Conservation (phyloP, 2,329 filamentous ascomycete species). For the Colletotrichum costaricense region DNA sequence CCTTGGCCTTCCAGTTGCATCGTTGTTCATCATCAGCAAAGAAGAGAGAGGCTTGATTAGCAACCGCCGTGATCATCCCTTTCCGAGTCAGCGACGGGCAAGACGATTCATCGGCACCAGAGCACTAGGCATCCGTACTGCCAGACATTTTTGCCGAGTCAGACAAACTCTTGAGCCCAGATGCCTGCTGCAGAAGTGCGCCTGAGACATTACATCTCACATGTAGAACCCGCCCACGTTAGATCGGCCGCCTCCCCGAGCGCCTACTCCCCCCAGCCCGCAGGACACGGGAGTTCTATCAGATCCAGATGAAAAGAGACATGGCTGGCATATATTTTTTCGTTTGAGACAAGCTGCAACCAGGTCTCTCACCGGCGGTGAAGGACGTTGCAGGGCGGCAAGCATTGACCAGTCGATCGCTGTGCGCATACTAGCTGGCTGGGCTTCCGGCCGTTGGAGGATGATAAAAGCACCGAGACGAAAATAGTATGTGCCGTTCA, state of each 20-base stretch:
- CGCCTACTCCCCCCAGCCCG: background rate
- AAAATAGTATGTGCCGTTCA: background rate
- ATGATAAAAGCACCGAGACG: background rate
- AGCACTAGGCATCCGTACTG: background rate
- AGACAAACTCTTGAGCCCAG: background rate
- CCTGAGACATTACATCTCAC: slow-evolving; percentile 13
- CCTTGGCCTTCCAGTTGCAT: background rate
- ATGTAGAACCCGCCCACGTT: background rate
- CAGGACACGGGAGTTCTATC: background rate
- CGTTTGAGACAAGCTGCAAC: background rate
- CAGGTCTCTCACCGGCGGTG: slow-evolving; percentile 4
- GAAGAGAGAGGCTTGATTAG: background rate
- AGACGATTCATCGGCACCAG: background rate
- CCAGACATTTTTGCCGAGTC: background rate
- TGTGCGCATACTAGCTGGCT: background rate
- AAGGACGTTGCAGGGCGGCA: background rate
- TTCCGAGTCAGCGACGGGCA: background rate
- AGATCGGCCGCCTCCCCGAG: slow-evolving; percentile 12
- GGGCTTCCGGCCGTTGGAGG: background rate
- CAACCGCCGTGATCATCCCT: background rate
- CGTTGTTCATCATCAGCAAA: background rate
- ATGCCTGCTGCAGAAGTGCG: background rate
- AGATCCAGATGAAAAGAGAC: background rate
- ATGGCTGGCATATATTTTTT: background rate
- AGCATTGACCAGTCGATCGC: background rate